A percentile compares a stretch with the other conserved stretches of the same genome.
phyloP scores from a whole-genome alignment of 2,329 filamentous ascomycete species.

The Apiospora sp. region DNA sequence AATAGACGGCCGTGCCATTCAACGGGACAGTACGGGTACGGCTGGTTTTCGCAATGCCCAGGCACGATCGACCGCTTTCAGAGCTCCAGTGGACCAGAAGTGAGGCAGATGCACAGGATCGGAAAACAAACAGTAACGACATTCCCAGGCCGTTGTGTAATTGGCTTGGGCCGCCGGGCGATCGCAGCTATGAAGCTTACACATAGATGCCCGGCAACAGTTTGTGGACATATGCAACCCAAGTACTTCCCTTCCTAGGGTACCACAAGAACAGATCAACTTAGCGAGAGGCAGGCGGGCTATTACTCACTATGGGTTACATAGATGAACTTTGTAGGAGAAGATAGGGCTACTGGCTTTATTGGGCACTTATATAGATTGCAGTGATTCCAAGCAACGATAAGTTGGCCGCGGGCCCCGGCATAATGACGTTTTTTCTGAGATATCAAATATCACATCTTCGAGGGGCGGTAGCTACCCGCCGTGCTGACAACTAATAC shows the following conservation, averaged over 20 bases:
- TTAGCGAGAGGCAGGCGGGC: background rate
- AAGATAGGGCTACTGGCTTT: background rate
- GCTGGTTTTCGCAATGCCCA: background rate
- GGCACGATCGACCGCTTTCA: background rate
- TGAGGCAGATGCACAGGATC: constrained; percentile 14
- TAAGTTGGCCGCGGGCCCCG: background rate
- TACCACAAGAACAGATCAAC: background rate
- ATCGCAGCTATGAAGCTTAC: constrained; percentile 21
- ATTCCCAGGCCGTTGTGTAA: background rate
- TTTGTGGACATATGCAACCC: background rate
- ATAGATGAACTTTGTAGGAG: background rate
- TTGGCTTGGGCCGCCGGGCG: constrained; percentile 16
- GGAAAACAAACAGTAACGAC: background rate
- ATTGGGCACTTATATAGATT: constrained; percentile 14
- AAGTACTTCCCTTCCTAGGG: background rate
- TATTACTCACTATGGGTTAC: background rate
- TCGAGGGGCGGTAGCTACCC: background rate
- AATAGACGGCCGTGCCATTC: background rate
- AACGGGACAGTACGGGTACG: background rate
- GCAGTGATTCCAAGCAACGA: background rate
- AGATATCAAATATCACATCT: constrained; percentile 17
- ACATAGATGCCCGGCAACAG: background rate
- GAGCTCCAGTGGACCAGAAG: constrained; percentile 3
- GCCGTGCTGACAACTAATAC: constrained; percentile 7
- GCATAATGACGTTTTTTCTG: background rate